Base-by-base conservation (phyloP, 805 yeast species). In the Candida corydali region DNA sequence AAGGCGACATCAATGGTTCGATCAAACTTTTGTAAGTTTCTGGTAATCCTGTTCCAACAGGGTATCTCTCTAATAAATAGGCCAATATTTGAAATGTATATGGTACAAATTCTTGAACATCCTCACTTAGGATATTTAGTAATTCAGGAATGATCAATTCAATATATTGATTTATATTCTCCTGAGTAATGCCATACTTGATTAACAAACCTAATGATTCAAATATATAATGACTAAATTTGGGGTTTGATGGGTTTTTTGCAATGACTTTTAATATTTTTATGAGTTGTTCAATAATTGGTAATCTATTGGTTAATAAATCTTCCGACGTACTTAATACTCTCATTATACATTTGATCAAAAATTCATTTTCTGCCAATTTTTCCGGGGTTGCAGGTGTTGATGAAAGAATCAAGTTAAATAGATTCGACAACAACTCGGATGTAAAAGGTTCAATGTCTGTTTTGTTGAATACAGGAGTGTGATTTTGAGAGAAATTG, bases 171-270 rank as follows among this genome's bases (percentile, higher is more conserved):
- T 43, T 44, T 17, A 52, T 44, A 28, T 65, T 53, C 26, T 67
- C 61, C 17, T 61, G 45, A 3, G 49, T 46, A 25, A 62, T 52
- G 10, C 52, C 52, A 52, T 59, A 80, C 45, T 81, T 80, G 40
- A 89, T 63, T 34, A 89, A 63, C 4, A 81, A 82, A 17, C 93
- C 91, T 40, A 93, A 70, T 7, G 95, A 73, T 66, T 93, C 99
- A 57, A 93, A 93, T 3, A 85, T 71, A 54, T 80, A 94, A 59
- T 93, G 98, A 5, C 88, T 76, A 53, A 93, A 93, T 49, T 82
- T 78, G 29, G 99, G 98, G 61, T 93, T 93, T 4, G 98, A 86
- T 5, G 99, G 99, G 52, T 93, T 93, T 49, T 79, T 80, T 17
- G 88, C 69, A 38, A 89, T 87, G 11, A 78, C 75, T 11, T 69